Evolutionary conservation across 2,329 filamentous ascomycete genomes (phyloP), one percentile per base, ranked within the genome.

Genomic region (Ceratocystis huliohia): DNA sequence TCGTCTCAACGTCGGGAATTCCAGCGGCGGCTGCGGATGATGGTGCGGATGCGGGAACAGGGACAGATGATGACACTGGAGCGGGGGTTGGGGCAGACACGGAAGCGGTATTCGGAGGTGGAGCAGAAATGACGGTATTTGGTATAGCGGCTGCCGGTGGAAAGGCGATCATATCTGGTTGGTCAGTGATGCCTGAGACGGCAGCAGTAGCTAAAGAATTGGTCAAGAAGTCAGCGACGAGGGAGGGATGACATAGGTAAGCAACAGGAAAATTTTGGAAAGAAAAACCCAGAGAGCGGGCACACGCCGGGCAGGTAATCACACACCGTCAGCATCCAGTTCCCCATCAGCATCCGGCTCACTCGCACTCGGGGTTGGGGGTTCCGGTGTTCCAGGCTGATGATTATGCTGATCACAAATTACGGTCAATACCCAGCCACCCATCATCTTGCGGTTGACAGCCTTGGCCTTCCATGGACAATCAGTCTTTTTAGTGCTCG

Each of bases 401-500:
- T 79, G 77, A 68, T 79, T 79, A 69, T 79, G 77, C 69, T 77
- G 73, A 67, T 78, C 74, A 70, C 77, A 79, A 56, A 74, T 74
- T 48, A 79, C 73, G 2, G 77, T 79, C 69, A 79, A 69, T n/a
- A 78, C 74, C 77, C 77, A 79, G 46, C 76, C 77, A 3, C 76
- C 76, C 66, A 76, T 73, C 10, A 74, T 73, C 71, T 78, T 79
- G 7, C 76, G 75, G 64, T 78, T 73, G 6, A 78, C 77, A 0
- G 77, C 77, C 68, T 78, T 79, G 37, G 77, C 77, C 68, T 77
- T 78, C 77, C 77, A 79, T 3, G 77, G 77, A 28, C 77, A 79
- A 62, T 76, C 75, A 0, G 77, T 79, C 72, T 79, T 79, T 70
- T 79, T 79, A 6, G 77, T 79, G 28, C 76, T 75, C 5, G 77